Base-by-base conservation (phyloP, 106 monocot genomes). In the Agapanthus africanus region DNA sequence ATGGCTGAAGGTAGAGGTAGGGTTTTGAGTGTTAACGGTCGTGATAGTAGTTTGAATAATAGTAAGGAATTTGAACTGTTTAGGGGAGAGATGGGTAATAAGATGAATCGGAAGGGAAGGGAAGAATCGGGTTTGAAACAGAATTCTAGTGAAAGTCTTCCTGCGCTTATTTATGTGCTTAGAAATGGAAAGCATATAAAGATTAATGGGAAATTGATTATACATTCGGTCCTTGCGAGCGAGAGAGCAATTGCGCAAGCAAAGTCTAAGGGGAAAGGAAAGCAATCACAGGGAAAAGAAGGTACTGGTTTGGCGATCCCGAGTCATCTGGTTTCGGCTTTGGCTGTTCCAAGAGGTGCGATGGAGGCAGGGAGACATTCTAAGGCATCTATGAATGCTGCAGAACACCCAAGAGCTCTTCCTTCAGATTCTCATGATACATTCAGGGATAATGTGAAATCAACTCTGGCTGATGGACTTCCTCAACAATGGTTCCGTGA, bases 151-250 rank as follows among this genome's bases (percentile, higher is more conserved):
- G 81, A 84, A 51, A 88, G 64, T 56, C 75, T 95, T 0, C 78
- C 91, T 67, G 91, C 88, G 52, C 74, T 91, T 31, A 79, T 95
- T 7, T 91, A 95, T 74, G 95, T 95, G 54, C 88, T 88, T 4
- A 86, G 95, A 56, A 91, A 95, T 67, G 86, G 91, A 47, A 91
- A 86, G 52, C 95, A 88, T 74, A 88, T 91, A 47, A 78, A 86
- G 79, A 91, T 95, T n/a, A 86, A 95, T 74, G 91, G 95, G 1
- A 95, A 95, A 77, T 75, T 95, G 78, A 91, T 95, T 70, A 95
- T 95, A 46, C 85, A 86, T 66, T 95, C 95, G 7, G 83, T 95
- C 61, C 79, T 95, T 59, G 95, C 86, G 30, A 84, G 86, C 67
- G 95, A 95, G 76, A 85, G 66, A 77, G 88, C 91, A 9, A 72